Conservation (phyloP, 2,329 filamentous ascomycete species). For the Dothideomycetes sp. region DNA sequence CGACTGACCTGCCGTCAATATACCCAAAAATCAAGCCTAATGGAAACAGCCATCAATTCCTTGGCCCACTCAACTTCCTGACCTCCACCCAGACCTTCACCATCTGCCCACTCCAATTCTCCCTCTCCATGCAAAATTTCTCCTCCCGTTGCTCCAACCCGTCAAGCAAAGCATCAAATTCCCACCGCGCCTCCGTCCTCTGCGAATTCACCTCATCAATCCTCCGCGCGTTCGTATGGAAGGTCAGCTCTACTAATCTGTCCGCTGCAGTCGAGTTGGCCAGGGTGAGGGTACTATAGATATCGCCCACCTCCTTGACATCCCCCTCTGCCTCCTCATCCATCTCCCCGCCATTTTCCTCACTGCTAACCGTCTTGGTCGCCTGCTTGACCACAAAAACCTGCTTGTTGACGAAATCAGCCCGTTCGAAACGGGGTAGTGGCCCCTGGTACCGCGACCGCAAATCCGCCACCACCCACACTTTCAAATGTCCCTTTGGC, state of each 20-base stretch:
- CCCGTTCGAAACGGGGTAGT: conserved; percentile 3
- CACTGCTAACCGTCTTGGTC: background rate
- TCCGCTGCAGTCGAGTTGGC: conserved; percentile 5
- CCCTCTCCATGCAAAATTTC: background rate
- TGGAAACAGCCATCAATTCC: conserved; percentile 3
- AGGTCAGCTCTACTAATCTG: background rate
- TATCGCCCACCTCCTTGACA: background rate
- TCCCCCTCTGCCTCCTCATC: background rate
- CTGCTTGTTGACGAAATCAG: background rate
- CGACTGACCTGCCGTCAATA: no score
- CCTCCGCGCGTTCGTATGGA: background rate
- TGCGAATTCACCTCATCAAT: background rate
- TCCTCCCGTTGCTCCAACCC: background rate
- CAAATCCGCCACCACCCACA: conserved; percentile 2
- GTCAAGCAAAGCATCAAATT: background rate
- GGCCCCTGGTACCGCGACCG: conserved; percentile 2
- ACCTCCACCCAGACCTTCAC: conserved; percentile 2
- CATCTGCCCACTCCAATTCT: conserved; percentile 1
- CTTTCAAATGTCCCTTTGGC: conserved; percentile 2
- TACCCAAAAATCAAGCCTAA: no score
- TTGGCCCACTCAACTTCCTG: conserved; percentile 2
- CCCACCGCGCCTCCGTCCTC: background rate
- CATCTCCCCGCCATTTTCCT: background rate
- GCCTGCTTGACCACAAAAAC: conserved; percentile 1
- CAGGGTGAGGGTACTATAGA: conserved; percentile 6